A percentile compares a stretch with the other conserved stretches of the same genome.
These are phyloP conservation scores for Tinospora cordifolia DNA, from an alignment of 164 flowering plant genomes.

Conservation along the genomic window DNA sequence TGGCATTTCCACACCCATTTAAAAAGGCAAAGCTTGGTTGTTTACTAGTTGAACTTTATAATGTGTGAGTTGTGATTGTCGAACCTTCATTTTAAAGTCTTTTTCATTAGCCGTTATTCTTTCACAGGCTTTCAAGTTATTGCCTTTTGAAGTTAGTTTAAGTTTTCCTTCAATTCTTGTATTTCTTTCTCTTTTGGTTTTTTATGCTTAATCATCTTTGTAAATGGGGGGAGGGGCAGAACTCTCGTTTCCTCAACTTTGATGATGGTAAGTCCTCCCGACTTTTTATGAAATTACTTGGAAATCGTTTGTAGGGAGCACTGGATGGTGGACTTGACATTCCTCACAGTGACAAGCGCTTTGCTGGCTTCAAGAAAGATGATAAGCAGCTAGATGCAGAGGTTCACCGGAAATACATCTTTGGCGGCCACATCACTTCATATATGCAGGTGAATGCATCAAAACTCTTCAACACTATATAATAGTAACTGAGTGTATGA, in stretches of 20 bases:
- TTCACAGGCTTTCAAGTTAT: neutral
- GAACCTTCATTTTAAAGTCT: too few relatives aligned
- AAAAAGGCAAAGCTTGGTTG: neutral
- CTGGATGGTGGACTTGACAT: conserved; percentile 58
- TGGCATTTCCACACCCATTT: neutral
- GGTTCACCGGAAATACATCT: conserved; percentile 48
- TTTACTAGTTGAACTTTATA: too few relatives aligned
- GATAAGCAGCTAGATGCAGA: conserved; percentile 48
- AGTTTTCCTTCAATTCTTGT: neutral
- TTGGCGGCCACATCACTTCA: conserved; percentile 51
- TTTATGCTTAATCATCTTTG: neutral
- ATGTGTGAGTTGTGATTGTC: too few relatives aligned
- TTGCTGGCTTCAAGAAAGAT: conserved; percentile 51
- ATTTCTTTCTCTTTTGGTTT: neutral
- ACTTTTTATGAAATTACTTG: neutral
- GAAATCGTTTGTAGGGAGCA: conserved; percentile 32
- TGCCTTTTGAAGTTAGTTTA: neutral
- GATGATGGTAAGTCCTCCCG: neutral
- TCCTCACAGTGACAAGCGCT: conserved; percentile 62
- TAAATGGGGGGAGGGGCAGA: neutral
- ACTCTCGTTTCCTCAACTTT: neutral
- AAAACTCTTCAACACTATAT: neutral
- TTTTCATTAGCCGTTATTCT: too few relatives aligned
- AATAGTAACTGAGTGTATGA: neutral
- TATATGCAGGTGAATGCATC: conserved; percentile 36